Percentiles rank a stretch among this genome's conserved stretches.
Evolutionary conservation across 768 basidiomycete species (phyloP).

Genomic region (Mycena chlorophos): DNA sequence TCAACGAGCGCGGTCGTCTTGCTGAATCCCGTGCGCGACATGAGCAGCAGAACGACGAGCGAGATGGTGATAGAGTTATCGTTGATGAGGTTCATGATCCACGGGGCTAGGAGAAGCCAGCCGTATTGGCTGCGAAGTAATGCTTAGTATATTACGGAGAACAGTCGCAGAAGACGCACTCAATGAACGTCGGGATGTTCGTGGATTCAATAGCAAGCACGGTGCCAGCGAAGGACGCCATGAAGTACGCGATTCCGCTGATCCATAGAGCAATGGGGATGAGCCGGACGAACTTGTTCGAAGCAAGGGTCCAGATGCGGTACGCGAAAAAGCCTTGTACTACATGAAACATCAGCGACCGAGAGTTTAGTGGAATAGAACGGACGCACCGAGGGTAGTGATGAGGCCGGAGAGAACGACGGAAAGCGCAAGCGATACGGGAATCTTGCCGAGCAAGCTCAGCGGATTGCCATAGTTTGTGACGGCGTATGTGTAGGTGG

Average conservation of each 20-base stretch:
- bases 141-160: too few relatives aligned
- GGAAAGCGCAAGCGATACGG: not conserved
- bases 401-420: not conserved
- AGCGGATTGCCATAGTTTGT: not conserved
- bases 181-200: not conserved
- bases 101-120: not conserved
- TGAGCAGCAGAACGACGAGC: not conserved
- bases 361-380: too few relatives aligned
- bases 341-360: not conserved
- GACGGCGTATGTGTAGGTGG: not conserved
- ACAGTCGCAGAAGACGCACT: too few relatives aligned
- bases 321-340: conserved; percentile 4
- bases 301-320: not conserved
- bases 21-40: not conserved
- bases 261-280: not conserved
- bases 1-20: not conserved
- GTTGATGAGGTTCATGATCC: not conserved
- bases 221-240: not conserved
- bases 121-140: not conserved
- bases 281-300: not conserved
- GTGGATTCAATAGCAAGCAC: not conserved
- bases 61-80: not conserved
- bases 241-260: not conserved
- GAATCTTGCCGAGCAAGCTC: not conserved
- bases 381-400: not conserved